phyloP scores from a whole-genome alignment of 129 eudicot genomes.

The Saussurea involucrata region DNA sequence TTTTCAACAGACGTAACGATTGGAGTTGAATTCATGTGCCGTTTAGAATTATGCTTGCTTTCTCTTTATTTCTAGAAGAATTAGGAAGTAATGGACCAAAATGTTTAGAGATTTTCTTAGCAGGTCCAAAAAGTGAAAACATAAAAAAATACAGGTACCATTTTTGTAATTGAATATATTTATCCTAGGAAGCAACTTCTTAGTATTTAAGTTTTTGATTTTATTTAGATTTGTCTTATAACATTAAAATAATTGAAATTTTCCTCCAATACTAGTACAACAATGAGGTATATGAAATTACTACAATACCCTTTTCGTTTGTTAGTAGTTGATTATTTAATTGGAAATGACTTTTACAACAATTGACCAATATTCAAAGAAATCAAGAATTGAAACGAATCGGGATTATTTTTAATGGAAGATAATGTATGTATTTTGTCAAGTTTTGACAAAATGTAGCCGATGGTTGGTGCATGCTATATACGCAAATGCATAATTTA shows the following conservation, averaged over 20 bases:
- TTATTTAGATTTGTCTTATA: background rate
- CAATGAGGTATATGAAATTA: background rate
- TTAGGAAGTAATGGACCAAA: background rate
- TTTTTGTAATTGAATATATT: background rate
- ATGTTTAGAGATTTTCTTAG: slow-evolving; percentile 4
- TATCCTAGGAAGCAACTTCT: background rate
- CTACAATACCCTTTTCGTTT: background rate
- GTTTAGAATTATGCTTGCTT: background rate
- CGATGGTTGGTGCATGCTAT: background rate
- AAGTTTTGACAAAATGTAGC: background rate
- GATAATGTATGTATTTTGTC: background rate
- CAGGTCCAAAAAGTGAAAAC: slow-evolving; percentile 1
- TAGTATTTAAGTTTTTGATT: background rate
- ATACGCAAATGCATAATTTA: background rate
- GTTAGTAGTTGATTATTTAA: background rate
- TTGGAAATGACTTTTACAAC: background rate
- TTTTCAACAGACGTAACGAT: background rate
- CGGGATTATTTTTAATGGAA: background rate
- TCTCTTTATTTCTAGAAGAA: background rate
- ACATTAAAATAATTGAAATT: background rate
- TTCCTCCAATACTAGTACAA: background rate
- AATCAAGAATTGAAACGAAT: background rate
- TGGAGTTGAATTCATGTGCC: background rate
- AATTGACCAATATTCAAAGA: background rate
- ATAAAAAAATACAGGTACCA: background rate